Conservation (phyloP, 2,329 filamentous ascomycete genomes). For the Drechslerella stenobrocha region DNA sequence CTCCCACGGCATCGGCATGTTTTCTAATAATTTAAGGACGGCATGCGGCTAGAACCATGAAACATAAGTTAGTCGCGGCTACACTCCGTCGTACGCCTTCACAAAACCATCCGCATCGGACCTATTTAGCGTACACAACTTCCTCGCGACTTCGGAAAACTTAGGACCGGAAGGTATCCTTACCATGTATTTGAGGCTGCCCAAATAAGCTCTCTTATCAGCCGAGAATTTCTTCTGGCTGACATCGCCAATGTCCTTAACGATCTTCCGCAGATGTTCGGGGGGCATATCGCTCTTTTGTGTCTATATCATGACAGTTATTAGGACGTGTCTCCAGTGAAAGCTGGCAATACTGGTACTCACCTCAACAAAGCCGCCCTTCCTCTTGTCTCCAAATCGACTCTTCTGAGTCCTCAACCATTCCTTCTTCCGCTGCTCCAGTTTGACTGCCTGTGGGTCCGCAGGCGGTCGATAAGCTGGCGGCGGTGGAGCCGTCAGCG, state of each 20-base stretch:
- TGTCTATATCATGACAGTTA: constrained; percentile 59
- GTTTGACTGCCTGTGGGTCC: constrained; percentile 86
- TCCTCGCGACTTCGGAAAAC: constrained; percentile 14
- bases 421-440: constrained; percentile 98
- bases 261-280: constrained; percentile 96
- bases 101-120: constrained; percentile 38
- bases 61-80: constrained; percentile 50
- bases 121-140: constrained; percentile 49
- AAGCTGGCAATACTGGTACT: neutral
- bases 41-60: constrained; percentile 68
- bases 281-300: constrained; percentile 99
- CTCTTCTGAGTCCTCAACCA: constrained; percentile 91
- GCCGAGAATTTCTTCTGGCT: constrained; percentile 99
- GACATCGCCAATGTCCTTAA: constrained; percentile 97
- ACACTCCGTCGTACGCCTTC: constrained; percentile 40
- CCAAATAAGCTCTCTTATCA: constrained; percentile 96
- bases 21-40: constrained; percentile 93
- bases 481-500: constrained; percentile 68
- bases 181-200: constrained; percentile 93
- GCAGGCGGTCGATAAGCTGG: constrained; percentile 79
- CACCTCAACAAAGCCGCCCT: constrained; percentile 84
- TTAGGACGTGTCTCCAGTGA: constrained; percentile 2
- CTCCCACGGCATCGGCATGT: constrained; percentile 99
- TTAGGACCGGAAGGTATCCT: constrained; percentile 26
- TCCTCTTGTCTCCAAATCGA: constrained; percentile 94